Evolutionary conservation across 176 grass and related monocot genomes (phyloP), one percentile per base, ranked within the genome.

Genomic region (Areca catechu): DNA sequence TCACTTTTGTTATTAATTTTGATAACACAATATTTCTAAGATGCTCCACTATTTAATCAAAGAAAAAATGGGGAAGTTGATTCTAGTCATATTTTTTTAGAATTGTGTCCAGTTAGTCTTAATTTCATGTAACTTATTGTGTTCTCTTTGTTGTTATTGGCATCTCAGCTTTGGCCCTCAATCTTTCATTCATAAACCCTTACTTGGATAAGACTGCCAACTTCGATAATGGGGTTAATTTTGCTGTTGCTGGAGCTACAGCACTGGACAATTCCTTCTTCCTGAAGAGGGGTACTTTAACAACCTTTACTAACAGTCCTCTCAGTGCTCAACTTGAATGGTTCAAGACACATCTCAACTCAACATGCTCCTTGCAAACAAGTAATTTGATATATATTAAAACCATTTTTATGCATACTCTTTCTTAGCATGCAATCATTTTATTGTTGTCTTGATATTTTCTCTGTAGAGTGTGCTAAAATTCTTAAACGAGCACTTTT

Each of bases 221-320:
- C 71, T 90, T 90, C 61, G 67, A 54, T 27, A 71, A 49, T 20
- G 86, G 91, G 58, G 86, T 71, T 20, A 95, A 95, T 73, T 95
- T 96, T 61, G 91, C 86, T 24, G 91, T 96, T 22, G 91, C 91
- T 16, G 91, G 91, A 0, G 83, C 86, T 15, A 90, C 91, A 15
- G 91, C 91, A 3, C 79, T 96, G 0, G 86, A 96, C 70, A 23
- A 71, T 21, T 43, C 57, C 4, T 49, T 37, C 29, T 70, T 96
- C 48, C 55, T 84, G 73, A 51, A 62, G 54, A 69, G 67, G 18
- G 77, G 80, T 16, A 43, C 84, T 20, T 19, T 62, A 5, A 62
- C 69, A 68, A 74, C 85, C 12, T 75, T 80, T 61, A 68, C 80
- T 17, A 87, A 77, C 50, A 77, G 21, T 49, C 77, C 86, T 52